Evolutionary conservation across 441 rosid species (phyloP).

Genomic region (Populus hybrid): DNA sequence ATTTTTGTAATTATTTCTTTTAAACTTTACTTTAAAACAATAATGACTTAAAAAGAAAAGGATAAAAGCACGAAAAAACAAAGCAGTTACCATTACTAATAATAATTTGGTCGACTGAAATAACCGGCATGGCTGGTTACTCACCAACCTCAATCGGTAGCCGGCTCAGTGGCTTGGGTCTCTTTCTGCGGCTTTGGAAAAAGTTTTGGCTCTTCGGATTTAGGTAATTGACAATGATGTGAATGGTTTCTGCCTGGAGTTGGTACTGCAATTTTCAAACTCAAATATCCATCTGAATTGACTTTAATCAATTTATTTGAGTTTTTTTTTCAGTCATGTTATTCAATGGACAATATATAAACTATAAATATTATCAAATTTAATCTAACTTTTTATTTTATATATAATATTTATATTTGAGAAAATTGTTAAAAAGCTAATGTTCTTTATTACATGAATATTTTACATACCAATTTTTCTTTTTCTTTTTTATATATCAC

Average conservation of each 20-base stretch:
- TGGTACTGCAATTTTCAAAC: not conserved
- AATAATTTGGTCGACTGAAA: not conserved
- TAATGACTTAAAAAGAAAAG: no score
- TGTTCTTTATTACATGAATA: no score
- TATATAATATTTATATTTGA: no score
- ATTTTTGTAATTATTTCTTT: not conserved
- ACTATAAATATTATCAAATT: not conserved
- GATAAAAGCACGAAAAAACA: not conserved
- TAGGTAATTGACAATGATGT: not conserved
- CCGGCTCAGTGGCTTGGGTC: slow-evolving; percentile 10
- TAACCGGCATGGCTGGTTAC: slow-evolving; percentile 26
- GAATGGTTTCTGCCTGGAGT: not conserved
- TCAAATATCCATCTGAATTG: not conserved
- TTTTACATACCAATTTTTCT: no score
- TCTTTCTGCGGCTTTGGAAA: not conserved
- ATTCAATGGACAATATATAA: not conserved
- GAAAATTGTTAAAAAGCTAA: not conserved
- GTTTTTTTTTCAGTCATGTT: no score
- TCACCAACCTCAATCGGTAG: slow-evolving; percentile 35
- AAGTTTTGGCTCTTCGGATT: not conserved
- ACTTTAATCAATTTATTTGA: not conserved
- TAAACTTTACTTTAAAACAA: no score
- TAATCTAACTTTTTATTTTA: not conserved
- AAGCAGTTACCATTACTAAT: no score
- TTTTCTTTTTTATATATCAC: no score